Evolutionary conservation across 2,329 filamentous ascomycete species (phyloP).

Genomic region (Exophiala xenobiotica): DNA sequence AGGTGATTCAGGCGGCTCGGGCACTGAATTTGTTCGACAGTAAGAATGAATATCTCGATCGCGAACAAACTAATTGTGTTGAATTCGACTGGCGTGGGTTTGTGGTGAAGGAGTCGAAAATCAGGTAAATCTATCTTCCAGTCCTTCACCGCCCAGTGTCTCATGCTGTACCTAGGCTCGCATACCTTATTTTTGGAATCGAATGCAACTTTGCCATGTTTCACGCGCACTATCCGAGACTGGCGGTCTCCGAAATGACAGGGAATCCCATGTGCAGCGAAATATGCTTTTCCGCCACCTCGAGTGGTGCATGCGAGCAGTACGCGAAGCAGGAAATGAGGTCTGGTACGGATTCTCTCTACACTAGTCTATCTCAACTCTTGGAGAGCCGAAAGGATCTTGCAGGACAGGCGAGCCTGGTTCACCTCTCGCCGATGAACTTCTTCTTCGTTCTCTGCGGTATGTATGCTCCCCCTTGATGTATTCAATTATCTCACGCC

Average conservation of each 20-base stretch:
- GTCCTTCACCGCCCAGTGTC: neutral
- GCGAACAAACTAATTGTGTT: neutral
- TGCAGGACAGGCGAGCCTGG: neutral
- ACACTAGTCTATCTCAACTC: neutral
- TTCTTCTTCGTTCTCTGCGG: conserved; percentile 7
- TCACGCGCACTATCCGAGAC: conserved; percentile 2
- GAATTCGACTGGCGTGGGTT: conserved; percentile 6
- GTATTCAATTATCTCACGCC: neutral
- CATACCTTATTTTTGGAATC: conserved; percentile 7
- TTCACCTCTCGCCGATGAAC: neutral
- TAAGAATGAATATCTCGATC: conserved; percentile 6
- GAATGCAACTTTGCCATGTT: conserved; percentile 9
- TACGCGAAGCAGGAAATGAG: conserved; percentile 6
- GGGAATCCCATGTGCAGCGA: conserved; percentile 5
- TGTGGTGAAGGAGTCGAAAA: conserved; percentile 4
- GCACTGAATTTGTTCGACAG: neutral
- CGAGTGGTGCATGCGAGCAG: conserved; percentile 5
- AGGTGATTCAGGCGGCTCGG: conserved; percentile 4
- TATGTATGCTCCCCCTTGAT: neutral
- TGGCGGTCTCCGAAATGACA: conserved; percentile 5
- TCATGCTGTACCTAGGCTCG: neutral
- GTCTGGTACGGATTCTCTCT: neutral
- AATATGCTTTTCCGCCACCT: conserved; percentile 2
- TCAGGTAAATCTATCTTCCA: neutral
- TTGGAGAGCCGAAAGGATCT: neutral